Evolutionary conservation across 2,329 filamentous ascomycete genomes (phyloP).

Genomic region (Monilinia laxa): DNA sequence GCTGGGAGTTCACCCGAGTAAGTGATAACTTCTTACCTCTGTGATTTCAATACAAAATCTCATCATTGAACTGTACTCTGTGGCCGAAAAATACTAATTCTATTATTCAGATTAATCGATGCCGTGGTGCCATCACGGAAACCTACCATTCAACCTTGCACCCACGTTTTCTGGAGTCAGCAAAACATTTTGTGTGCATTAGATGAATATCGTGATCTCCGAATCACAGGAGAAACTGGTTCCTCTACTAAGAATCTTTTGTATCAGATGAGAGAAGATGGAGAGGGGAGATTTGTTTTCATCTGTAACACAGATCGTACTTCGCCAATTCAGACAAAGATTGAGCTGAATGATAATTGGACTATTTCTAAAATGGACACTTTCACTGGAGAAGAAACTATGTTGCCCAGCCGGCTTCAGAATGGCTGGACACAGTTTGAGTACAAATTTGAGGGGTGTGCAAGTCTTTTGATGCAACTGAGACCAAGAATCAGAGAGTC

Average conservation of each 20-base stretch:
- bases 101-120: conserved; percentile 1
- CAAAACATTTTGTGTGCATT: conserved; percentile 32
- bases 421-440: conserved; percentile 35
- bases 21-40: conserved; percentile 26
- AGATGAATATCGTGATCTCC: conserved; percentile 34
- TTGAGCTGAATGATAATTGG: conserved; percentile 37
- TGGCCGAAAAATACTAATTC: conserved; percentile 1
- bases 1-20: conserved; percentile 33
- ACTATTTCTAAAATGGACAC: conserved; percentile 37
- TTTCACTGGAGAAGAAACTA: conserved; percentile 31
- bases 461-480: conserved; percentile 37
- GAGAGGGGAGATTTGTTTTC: conserved; percentile 37
- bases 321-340: conserved; percentile 28
- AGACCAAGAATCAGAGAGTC: conserved; percentile 17
- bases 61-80: neutral
- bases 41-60: neutral
- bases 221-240: conserved; percentile 27
- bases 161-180: conserved; percentile 31
- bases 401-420: conserved; percentile 15
- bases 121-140: conserved; percentile 22
- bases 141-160: conserved; percentile 27
- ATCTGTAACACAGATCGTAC: conserved; percentile 40
- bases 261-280: conserved; percentile 40
- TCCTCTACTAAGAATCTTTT: conserved; percentile 30
- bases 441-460: conserved; percentile 39